Evolutionary conservation across 345 rosid genomes (phyloP).

Genomic region (Gossypium mustelinum): DNA sequence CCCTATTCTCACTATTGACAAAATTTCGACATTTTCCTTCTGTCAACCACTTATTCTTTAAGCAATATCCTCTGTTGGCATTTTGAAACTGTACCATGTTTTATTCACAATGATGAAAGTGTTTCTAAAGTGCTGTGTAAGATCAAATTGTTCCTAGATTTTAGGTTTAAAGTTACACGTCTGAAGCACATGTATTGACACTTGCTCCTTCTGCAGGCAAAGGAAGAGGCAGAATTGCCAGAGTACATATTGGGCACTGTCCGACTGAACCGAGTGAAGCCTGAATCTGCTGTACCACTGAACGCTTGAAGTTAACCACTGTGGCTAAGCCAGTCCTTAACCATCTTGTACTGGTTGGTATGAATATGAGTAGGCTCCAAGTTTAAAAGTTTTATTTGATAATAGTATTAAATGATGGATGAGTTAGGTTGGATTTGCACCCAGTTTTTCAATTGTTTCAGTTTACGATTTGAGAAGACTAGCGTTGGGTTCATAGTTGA

Average conservation of each 20-base stretch:
- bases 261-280: slow-evolving; percentile 63
- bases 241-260: slow-evolving; percentile 94
- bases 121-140: background rate
- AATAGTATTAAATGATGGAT: background rate
- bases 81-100: background rate
- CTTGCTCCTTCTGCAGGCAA: slow-evolving; percentile 52
- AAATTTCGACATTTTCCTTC: background rate
- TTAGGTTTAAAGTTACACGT: background rate
- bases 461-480: background rate
- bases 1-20: background rate
- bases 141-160: background rate
- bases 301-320: slow-evolving; percentile 36
- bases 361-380: background rate
- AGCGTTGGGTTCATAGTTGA: background rate
- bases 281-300: slow-evolving; percentile 60
- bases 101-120: background rate
- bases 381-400: background rate
- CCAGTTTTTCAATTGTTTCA: background rate
- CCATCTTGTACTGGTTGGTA: background rate
- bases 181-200: background rate
- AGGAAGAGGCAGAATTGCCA: slow-evolving; percentile 77
- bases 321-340: background rate
- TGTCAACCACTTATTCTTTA: background rate
- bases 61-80: background rate
- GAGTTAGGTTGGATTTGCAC: background rate